Base-by-base conservation (phyloP, 1,139 yeast genomes). In the Geotrichum europaeum region DNA sequence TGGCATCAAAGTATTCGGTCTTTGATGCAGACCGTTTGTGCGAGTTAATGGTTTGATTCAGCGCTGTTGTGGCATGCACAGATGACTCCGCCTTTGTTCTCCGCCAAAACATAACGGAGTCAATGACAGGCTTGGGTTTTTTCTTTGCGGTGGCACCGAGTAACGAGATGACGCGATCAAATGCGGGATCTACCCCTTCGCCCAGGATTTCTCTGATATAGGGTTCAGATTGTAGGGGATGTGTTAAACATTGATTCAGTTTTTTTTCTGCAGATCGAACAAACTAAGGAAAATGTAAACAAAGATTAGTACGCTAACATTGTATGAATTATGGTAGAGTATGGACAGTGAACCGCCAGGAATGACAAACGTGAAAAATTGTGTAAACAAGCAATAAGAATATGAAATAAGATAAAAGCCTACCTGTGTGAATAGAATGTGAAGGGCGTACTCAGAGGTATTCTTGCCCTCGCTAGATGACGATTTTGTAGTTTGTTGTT, bases 81-180 rank as follows among this genome's bases (percentile, higher is more conserved):
- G 96, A 91, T 3, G 89, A 86, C 67, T 92, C 97, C 34, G 95
- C 85, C 72, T 94, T 86, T 4, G 95, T 84, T 72, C 92, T 90
- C 63, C 99, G 81, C 99, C 99, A 94, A 70, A 89, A 92, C 98
- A 95, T 92, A 62, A 94, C 97, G 25, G 96, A 89, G 72, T 95
- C 99, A 53, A 95, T 92, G 3, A 95, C 97, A 0, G 97, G 96
- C 69, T 91, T 92, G 0, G 98, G 98, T 67, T 91, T 89, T 47
- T 87, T 80, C 62, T 91, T 80, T 1, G 99, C 96, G 50, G 94
- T 89, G 71, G 89, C 90, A 1, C 99, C 99, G 63, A 94, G 77
- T 0, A 97, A 87, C 12, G 84, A 84, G 32, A 95, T 84, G 60
- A 91, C 87, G 68, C 87, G 84, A 73, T 94, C 99, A 71, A 94